Base-by-base conservation (phyloP, 2,329 filamentous ascomycete species). In the Hypomyces rosellus region DNA sequence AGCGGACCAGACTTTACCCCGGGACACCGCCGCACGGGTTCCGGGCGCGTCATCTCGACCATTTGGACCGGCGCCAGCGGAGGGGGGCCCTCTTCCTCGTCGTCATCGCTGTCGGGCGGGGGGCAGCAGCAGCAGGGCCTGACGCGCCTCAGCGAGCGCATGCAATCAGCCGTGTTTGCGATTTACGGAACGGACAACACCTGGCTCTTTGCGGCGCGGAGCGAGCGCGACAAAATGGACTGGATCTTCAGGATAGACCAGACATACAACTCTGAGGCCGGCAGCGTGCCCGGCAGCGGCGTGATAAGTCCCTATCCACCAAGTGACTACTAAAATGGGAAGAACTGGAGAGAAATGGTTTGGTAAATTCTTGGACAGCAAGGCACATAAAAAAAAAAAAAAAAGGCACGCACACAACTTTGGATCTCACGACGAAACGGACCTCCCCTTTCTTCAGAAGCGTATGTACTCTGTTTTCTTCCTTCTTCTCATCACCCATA, bases 231-330 rank as follows among this genome's bases (percentile, higher is more conserved):
- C 68, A 96, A 96, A 75, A 85, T 91, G 59, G 93, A 97, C 66
- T 99, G 93, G 93, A 96, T 99, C 59, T 80, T 95, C 68, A 86
- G 87, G 62, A 89, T 99, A 59, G 93, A 99, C 69, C 87, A 96
- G 74, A 88, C 85, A 46, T 82, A 78, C 58, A 73, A 69, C 11
- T 72, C 67, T 49, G 71, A 71, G 40, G 8, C 4, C 25, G 9
- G 25, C 25, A 77, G 74, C 54, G 56, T 61, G 25, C 57, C 63
- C 8, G 65, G 63, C 43, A 71, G 68, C 51, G 68, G 68, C 13
- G 55, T 69, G 48, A 61, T 62, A 48, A 71, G 68, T 44, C 68
- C 68, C 1, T 60, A 54, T 22, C 61, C 58, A 7, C 62, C 61
- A 38, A 68, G 64, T 55, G 63, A 67, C 48, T 64, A 61, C 45